Evolutionary conservation across 768 basidiomycete genomes (phyloP), one percentile per base, ranked within the genome.

Genomic region (Pisolithus albus): DNA sequence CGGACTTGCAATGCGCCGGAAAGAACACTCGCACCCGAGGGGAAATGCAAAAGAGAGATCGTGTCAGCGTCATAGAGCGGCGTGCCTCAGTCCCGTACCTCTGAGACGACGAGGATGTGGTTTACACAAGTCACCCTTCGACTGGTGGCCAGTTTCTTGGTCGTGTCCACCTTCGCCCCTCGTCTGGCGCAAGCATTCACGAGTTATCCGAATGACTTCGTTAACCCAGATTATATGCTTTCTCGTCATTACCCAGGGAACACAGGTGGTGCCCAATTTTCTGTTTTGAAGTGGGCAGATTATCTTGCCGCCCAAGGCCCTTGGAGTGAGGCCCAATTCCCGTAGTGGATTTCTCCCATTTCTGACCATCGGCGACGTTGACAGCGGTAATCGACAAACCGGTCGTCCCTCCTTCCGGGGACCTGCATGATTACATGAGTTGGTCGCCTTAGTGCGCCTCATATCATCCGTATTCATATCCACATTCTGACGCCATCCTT

Each of bases 381-480:
- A 23, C 19, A 81, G 80, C 69, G 48, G 82, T 82, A 16, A 77
- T 70, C 44, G 67, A 65, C 56, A 80, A 80, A 59, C 59, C 70
- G 16, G 69, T 75, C 28, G 61, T 65, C 5, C 72, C 81, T 1
- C 80, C 80, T 2, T 74, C 75, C 18, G 78, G 79, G 1, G 69
- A 81, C 59, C 71, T 71, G 32, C 78, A 82, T 54, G 82, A 84
- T 59, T 86, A 82, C 60, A 72, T 84, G 76, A 83, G 82, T 61
- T 84, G 80, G 79, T 79, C 82, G 13, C 83, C 84, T 38, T 86
- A 84, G 83, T 83, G 64, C 43, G 80, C 62, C 11, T 23, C 23
- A 18, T 4, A 7, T 21, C 18, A 23, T 8, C 32, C 8, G 10
- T 46, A 26, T 40, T 18, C n/a, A 4, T 15, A 24, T 45, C 23